A percentile compares a stretch with the other conserved stretches of the same genome.
These are phyloP conservation scores for Pisolithus microcarpus DNA, from an alignment of 768 basidiomycete species.

Conservation along the genomic window DNA sequence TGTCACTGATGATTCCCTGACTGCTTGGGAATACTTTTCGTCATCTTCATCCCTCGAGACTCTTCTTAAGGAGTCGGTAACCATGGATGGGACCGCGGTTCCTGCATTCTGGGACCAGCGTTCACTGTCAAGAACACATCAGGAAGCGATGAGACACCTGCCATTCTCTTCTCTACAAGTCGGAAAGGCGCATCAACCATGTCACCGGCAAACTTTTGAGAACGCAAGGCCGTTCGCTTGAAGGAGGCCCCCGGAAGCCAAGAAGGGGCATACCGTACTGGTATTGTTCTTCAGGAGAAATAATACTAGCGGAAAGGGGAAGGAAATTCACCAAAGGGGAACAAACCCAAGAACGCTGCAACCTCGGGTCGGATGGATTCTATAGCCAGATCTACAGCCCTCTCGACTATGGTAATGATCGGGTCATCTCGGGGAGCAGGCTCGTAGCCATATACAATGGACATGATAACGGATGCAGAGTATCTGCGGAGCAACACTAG, in stretches of 20 bases:
- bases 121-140: not conserved
- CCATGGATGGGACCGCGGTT: conserved; percentile 22
- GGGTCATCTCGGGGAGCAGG: conserved; percentile 18
- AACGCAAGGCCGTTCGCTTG: conserved; percentile 22
- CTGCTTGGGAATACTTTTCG: conserved; percentile 11
- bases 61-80: conserved; percentile 15
- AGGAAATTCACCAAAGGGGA: conserved; percentile 28
- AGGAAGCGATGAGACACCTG: conserved; percentile 2
- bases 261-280: conserved; percentile 31
- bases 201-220: conserved; percentile 13
- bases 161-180: conserved; percentile 28
- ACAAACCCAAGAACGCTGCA: conserved; percentile 31
- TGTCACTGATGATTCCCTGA: conserved; percentile 24
- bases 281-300: not conserved
- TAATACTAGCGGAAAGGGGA: not conserved
- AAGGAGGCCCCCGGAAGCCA: conserved; percentile 37
- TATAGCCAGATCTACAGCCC: conserved; percentile 16
- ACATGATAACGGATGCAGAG: conserved; percentile 24
- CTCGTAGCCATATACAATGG: conserved; percentile 26
- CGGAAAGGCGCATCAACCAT: conserved; percentile 27
- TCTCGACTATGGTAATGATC: conserved; percentile 20
- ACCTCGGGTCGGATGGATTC: conserved; percentile 20
- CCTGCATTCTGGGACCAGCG: conserved; percentile 13
- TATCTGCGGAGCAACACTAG: conserved; percentile 8
- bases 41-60: conserved; percentile 1